Conservation (phyloP, 495 filamentous ascomycete genomes). For the Aspergillus sclerotioniger region DNA sequence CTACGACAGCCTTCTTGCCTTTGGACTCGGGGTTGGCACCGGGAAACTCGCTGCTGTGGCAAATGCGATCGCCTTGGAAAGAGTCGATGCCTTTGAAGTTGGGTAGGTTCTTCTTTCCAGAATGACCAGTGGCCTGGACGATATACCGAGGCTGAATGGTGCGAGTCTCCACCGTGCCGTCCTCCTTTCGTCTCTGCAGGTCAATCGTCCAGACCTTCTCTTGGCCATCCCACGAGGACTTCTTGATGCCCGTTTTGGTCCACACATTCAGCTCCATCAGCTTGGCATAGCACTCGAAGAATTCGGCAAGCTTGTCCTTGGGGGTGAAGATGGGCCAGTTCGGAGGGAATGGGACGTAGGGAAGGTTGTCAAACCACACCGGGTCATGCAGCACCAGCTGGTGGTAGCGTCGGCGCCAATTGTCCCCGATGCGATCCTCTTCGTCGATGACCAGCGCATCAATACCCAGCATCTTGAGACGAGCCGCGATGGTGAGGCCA, state of each 20-base stretch:
- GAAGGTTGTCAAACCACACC: constrained; percentile 74
- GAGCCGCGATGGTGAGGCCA: constrained; percentile 61
- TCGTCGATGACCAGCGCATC: constrained; percentile 63
- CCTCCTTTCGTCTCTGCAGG: constrained; percentile 47
- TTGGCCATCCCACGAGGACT: constrained; percentile 51
- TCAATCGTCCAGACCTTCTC: constrained; percentile 60
- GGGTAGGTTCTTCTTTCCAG: constrained; percentile 66
- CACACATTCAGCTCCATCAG: constrained; percentile 77
- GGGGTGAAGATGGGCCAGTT: constrained; percentile 70
- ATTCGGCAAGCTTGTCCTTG: constrained; percentile 79
- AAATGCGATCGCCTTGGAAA: constrained; percentile 55
- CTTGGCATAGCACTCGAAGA: constrained; percentile 71
- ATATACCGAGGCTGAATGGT: constrained; percentile 65
- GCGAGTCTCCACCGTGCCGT: constrained; percentile 52
- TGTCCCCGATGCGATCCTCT: constrained; percentile 67
- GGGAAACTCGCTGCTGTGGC: constrained; percentile 69
- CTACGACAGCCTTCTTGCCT: constrained; percentile 68
- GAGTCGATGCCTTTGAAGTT: constrained; percentile 57
- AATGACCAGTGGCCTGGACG: constrained; percentile 70
- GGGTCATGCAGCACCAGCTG: constrained; percentile 71
- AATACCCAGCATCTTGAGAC: constrained; percentile 70
- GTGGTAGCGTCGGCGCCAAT: constrained; percentile 68
- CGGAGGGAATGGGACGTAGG: constrained; percentile 67
- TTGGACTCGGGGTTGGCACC: constrained; percentile 49
- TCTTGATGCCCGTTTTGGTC: constrained; percentile 54